Evolutionary conservation across 441 rosid genomes (phyloP).

Genomic region (Populus hybrid): DNA sequence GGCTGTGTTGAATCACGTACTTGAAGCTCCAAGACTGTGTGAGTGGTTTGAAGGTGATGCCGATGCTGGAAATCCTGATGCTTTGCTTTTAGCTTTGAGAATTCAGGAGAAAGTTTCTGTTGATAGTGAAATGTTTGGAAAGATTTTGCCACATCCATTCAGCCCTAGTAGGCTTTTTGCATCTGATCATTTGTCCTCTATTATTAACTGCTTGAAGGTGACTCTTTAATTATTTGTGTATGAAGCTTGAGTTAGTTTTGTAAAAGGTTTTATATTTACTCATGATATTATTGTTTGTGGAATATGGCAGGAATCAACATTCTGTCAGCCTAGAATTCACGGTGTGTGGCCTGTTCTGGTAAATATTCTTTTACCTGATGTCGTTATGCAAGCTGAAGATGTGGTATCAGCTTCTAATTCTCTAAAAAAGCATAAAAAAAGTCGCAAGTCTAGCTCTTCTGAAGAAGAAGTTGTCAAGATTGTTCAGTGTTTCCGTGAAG

Average conservation of each 20-base stretch:
- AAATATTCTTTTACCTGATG: constrained; percentile 72
- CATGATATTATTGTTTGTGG: constrained; percentile 16
- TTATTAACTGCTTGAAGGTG: constrained; percentile 83
- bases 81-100: constrained; percentile 79
- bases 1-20: constrained; percentile 56
- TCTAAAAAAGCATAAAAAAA: constrained; percentile 73
- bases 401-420: constrained; percentile 51
- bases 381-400: constrained; percentile 65
- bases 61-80: constrained; percentile 86
- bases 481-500: constrained; percentile 53
- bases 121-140: constrained; percentile 44
- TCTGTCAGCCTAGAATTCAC: constrained; percentile 96
- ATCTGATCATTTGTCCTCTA: constrained; percentile 59
- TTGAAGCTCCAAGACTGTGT: constrained; percentile 60
- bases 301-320: constrained; percentile 77
- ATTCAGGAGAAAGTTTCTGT: constrained; percentile 56
- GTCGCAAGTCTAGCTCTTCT: constrained; percentile 65
- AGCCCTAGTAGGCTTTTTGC: constrained; percentile 58
- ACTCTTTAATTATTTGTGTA: constrained; percentile 3
- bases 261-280: constrained; percentile 4
- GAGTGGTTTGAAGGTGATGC: constrained; percentile 74
- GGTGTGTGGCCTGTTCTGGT: constrained; percentile 75
- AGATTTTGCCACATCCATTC: constrained; percentile 79
- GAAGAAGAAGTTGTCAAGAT: constrained; percentile 73
- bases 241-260: neutral